Evolutionary conservation across 768 basidiomycete species (phyloP).

Genomic region (Collybiopsis luxurians): DNA sequence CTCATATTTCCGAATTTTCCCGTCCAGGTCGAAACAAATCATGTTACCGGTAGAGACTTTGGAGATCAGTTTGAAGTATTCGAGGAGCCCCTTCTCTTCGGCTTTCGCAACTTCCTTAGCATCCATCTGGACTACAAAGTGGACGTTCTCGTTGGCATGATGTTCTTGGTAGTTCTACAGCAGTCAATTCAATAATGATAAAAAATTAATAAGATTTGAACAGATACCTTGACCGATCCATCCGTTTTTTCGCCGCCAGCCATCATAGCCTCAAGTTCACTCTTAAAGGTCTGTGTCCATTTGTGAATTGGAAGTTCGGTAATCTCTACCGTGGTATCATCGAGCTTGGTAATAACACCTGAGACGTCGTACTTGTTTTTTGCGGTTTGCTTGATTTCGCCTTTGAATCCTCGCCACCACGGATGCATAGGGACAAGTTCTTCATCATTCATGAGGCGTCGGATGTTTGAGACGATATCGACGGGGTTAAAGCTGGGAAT

Average conservation of each 20-base stretch:
- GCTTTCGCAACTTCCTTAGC: slow-evolving; percentile 83
- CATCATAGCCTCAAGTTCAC: slow-evolving; percentile 87
- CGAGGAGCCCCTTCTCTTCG: slow-evolving; percentile 83
- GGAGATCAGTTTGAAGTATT: slow-evolving; percentile 86
- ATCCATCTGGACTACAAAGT: slow-evolving; percentile 81
- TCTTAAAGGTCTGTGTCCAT: slow-evolving; percentile 94
- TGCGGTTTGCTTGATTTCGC: slow-evolving; percentile 73
- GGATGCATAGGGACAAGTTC: slow-evolving; percentile 85
- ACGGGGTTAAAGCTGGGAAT: slow-evolving; percentile 90
- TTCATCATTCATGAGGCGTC: slow-evolving; percentile 82
- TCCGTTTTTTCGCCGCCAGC: slow-evolving; percentile 70
- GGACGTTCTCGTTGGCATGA: slow-evolving; percentile 88
- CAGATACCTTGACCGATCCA: slow-evolving; percentile 71
- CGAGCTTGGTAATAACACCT: slow-evolving; percentile 72
- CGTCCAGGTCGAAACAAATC: slow-evolving; percentile 97
- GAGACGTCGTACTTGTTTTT: slow-evolving; percentile 86
- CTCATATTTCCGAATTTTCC: slow-evolving; percentile 92
- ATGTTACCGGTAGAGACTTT: slow-evolving; percentile 93
- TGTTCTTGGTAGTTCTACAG: slow-evolving; percentile 96
- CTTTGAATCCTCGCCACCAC: slow-evolving; percentile 97
- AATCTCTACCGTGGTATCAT: slow-evolving; percentile 90
- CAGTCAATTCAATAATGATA: not conserved
- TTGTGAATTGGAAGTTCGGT: slow-evolving; percentile 93
- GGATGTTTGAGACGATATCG: slow-evolving; percentile 87
- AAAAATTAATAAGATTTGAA: not conserved